These are phyloP conservation scores for Carex arenaria DNA, from an alignment of 202 grass and related monocot genomes.

Conservation along the genomic window DNA sequence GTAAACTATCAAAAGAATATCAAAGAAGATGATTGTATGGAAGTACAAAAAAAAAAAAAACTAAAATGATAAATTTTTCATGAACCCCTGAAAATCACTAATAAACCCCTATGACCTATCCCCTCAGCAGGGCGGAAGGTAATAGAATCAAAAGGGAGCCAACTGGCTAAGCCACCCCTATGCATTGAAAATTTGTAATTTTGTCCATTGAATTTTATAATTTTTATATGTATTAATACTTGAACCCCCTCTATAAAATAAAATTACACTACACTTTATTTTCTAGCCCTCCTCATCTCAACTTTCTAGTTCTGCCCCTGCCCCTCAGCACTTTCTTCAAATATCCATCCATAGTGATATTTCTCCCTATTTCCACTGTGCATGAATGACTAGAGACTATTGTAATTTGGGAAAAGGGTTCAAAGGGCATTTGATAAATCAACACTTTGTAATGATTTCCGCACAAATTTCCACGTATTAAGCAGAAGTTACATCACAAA, in stretches of 20 bases:
- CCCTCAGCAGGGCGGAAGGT: too few relatives aligned
- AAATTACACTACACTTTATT: too few relatives aligned
- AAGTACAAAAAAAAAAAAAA: neutral
- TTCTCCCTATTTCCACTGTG: neutral
- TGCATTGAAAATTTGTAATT: too few relatives aligned
- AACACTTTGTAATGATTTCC: neutral
- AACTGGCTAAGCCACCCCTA: too few relatives aligned
- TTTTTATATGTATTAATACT: too few relatives aligned
- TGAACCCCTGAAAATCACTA: neutral
- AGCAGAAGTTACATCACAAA: neutral
- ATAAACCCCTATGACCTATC: neutral
- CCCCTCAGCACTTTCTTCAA: neutral
- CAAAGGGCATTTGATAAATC: neutral
- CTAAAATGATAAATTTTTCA: neutral
- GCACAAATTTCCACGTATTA: neutral
- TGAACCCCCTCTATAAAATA: too few relatives aligned
- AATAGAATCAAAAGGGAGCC: too few relatives aligned
- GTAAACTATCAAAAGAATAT: neutral
- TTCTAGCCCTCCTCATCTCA: too few relatives aligned
- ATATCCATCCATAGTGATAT: neutral
- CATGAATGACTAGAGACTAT: neutral
- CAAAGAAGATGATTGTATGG: neutral
- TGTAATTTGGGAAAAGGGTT: neutral
- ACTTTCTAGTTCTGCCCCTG: too few relatives aligned
- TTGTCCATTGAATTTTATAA: too few relatives aligned